Evolutionary conservation across 1,284 basidiomycete species (phyloP).

Genomic region (Malassezia cuniculi): DNA sequence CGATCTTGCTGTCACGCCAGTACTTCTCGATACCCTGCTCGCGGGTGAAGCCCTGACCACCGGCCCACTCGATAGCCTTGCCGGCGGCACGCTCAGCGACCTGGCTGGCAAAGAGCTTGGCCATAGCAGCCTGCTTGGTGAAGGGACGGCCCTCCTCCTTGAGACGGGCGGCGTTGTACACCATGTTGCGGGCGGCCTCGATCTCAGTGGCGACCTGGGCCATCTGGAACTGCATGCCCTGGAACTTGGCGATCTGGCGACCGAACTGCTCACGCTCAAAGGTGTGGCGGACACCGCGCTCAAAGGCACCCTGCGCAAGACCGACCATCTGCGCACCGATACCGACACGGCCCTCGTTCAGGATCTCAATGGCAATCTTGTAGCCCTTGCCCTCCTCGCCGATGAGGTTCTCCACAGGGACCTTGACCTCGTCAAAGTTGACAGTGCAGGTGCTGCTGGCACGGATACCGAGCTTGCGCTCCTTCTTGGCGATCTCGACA

Average conservation of each 20-base stretch:
- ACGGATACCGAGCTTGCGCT: constrained; percentile 91
- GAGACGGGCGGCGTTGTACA: constrained; percentile 86
- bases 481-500: constrained; percentile 93
- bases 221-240: constrained; percentile 91
- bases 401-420: constrained; percentile 85
- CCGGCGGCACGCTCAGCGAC: constrained; percentile 81
- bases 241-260: constrained; percentile 68
- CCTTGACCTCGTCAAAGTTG: constrained; percentile 84
- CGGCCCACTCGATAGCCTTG: constrained; percentile 88
- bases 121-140: constrained; percentile 90
- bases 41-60: constrained; percentile 79
- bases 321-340: constrained; percentile 77
- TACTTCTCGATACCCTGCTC: constrained; percentile 73
- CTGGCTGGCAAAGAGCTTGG: constrained; percentile 67
- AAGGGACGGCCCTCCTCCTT: constrained; percentile 89
- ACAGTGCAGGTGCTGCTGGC: constrained; percentile 94
- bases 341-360: constrained; percentile 94
- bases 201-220: constrained; percentile 72
- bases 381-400: constrained; percentile 89
- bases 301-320: constrained; percentile 89
- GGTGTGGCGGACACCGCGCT: constrained; percentile 81
- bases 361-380: constrained; percentile 87
- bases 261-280: constrained; percentile 90
- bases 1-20: constrained; percentile 65
- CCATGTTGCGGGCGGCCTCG: constrained; percentile 78